A percentile compares a stretch with the other conserved stretches of the same genome.
phyloP scores from a whole-genome alignment of 148 eudicot species.

The Suaeda aralocaspica region DNA sequence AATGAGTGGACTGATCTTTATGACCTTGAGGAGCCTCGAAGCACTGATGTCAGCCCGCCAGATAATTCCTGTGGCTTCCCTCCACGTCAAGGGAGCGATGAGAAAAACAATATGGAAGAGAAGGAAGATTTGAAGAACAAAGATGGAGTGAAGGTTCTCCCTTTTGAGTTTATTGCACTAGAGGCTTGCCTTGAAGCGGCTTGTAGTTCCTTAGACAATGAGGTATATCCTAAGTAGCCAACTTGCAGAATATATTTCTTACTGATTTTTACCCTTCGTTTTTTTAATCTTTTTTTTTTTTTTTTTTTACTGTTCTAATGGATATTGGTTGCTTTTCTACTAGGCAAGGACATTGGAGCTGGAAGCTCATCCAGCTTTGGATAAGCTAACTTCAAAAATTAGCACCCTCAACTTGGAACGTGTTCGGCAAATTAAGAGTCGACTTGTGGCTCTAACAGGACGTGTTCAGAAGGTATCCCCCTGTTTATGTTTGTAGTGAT shows the following conservation, averaged over 20 bases:
- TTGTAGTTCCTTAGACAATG: conserved; percentile 81
- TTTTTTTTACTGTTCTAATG: too few relatives aligned
- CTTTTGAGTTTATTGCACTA: conserved; percentile 92
- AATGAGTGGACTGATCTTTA: conserved; percentile 68
- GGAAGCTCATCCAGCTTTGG: conserved; percentile 99
- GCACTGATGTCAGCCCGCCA: conserved; percentile 52
- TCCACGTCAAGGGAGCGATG: conserved; percentile 32
- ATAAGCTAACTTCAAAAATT: conserved; percentile 92
- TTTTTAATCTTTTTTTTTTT: not conserved
- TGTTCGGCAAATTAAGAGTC: conserved; percentile 95
- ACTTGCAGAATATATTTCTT: not conserved
- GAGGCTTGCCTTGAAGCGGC: conserved; percentile 99
- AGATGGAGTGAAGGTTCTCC: conserved; percentile 78
- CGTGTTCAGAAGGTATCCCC: conserved; percentile 88
- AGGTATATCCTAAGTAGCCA: conserved; percentile 35
- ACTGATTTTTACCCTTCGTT: not conserved
- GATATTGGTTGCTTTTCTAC: conserved; percentile 17
- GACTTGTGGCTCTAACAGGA: conserved; percentile 93
- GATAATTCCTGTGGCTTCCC: conserved; percentile 54
- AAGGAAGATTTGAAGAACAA: conserved; percentile 56
- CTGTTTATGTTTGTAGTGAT: not conserved
- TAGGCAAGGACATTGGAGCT: conserved; percentile 97
- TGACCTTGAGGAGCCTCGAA: conserved; percentile 59
- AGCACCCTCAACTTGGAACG: conserved; percentile 98
- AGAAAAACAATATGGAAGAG: conserved; percentile 47